Evolutionary conservation across 768 basidiomycete species (phyloP).

Genomic region (Phaeotremella fagi): DNA sequence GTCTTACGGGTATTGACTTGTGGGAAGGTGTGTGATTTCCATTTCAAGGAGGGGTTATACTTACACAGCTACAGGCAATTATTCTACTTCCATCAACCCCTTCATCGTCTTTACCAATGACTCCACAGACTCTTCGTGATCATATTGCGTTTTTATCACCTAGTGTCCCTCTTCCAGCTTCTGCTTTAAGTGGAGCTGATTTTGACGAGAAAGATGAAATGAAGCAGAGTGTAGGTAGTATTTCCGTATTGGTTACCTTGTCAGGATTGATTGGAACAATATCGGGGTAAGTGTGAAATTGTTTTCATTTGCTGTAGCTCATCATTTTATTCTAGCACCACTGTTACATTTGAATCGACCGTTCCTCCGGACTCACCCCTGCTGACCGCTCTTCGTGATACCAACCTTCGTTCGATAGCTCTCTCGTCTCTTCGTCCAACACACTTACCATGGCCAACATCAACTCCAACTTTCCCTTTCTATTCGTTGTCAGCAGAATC

Average conservation of each 20-base stretch:
- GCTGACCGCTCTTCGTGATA: constrained; percentile 29
- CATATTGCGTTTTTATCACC: constrained; percentile 69
- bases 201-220: constrained; percentile 10
- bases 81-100: constrained; percentile 68
- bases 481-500: constrained; percentile 53
- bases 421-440: constrained; percentile 32
- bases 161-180: constrained; percentile 45
- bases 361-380: constrained; percentile 47
- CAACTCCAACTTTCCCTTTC: constrained; percentile 26
- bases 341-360: constrained; percentile 53
- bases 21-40: constrained; percentile 37
- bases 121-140: constrained; percentile 72
- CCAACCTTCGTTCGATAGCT: constrained; percentile 17
- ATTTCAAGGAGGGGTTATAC: not conserved
- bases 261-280: constrained; percentile 76
- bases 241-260: constrained; percentile 58
- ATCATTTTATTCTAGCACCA: constrained; percentile 35
- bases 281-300: constrained; percentile 54
- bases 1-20: constrained; percentile 34
- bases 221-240: not conserved
- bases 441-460: not conserved
- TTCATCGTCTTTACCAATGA: constrained; percentile 57
- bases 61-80: constrained; percentile 57
- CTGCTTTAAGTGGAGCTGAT: not conserved
- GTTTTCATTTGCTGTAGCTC: not conserved